Evolutionary conservation across 2,329 filamentous ascomycete species (phyloP).

Genomic region (Trichoderma afroharzianum): DNA sequence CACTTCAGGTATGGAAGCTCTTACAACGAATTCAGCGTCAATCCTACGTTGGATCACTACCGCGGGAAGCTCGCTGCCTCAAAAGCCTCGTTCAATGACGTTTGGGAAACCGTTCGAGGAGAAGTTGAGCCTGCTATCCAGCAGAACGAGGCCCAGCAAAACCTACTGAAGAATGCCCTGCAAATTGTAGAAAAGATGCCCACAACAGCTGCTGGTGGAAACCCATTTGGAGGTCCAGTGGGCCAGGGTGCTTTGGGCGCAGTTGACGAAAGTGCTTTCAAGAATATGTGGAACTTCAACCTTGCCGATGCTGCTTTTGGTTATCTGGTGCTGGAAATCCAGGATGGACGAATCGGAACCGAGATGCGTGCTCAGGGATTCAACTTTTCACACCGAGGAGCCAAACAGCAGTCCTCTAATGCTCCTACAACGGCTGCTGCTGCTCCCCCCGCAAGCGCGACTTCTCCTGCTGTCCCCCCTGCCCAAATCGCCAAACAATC

Average conservation of each 20-base stretch:
- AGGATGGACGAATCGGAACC: slow-evolving; percentile 91
- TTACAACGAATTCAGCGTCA: slow-evolving; percentile 99
- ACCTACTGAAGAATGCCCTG: slow-evolving; percentile 83
- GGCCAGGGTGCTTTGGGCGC: slow-evolving; percentile 73
- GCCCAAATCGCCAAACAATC: slow-evolving; percentile 36
- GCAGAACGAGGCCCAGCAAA: slow-evolving; percentile 91
- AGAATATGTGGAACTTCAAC: slow-evolving; percentile 99
- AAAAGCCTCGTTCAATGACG: slow-evolving; percentile 97
- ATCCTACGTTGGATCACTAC: slow-evolving; percentile 96
- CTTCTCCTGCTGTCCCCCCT: slow-evolving; percentile 31
- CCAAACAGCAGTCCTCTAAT: slow-evolving; percentile 62
- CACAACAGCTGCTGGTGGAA: slow-evolving; percentile 86
- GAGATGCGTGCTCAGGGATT: slow-evolving; percentile 99
- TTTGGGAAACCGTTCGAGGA: slow-evolving; percentile 97
- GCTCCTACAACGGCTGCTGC: slow-evolving; percentile 22
- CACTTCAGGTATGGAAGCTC: slow-evolving; percentile 99
- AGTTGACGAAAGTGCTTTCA: slow-evolving; percentile 98
- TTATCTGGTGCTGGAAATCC: slow-evolving; percentile 90
- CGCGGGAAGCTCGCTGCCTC: slow-evolving; percentile 96
- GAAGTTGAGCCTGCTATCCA: slow-evolving; percentile 94
- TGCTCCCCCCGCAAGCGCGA: neutral
- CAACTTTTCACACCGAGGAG: slow-evolving; percentile 94
- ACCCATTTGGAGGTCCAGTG: slow-evolving; percentile 88
- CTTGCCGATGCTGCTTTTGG: slow-evolving; percentile 95
- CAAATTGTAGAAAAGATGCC: slow-evolving; percentile 99